Base-by-base conservation (phyloP, 108 stramenopile genomes). In the Pseudonitzschia multiseries region DNA sequence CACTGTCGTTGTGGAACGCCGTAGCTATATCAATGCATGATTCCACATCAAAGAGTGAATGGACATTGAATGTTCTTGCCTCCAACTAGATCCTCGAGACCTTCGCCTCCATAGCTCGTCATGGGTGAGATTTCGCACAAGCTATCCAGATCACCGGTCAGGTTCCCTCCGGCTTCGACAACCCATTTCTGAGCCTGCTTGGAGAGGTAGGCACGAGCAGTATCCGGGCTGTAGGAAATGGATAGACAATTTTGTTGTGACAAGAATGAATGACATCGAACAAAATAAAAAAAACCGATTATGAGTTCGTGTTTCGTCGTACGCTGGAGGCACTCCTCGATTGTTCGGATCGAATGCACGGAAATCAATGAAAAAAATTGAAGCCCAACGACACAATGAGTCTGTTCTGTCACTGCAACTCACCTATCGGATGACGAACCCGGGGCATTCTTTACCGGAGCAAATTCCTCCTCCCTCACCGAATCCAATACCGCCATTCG, bases 401-500 rank as follows among this genome's bases (percentile, higher is more conserved):
- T 56, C 17, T 56, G 10, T 4, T 36, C 6, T 36, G 36, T 0
- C 13, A 24, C 53, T n/a, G 31, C n/a, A 21, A 62, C 61, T 62
- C 15, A 62, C 61, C 61, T 67, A 48, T 95, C 94, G 15, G 85
- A 76, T 0, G 70, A 63, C 15, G 83, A 69, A 0, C 91, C 94
- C 15, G 89, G 86, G 2, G 89, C 86, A 75, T 99, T 98, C 89
- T 99, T 99, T 14, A 99, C 97, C 6, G 98, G 98, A 26, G 97
- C 96, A 74, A 99, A 99, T 81, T 97, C 97, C n/a, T 93, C 89
- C 18, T 79, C 78, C 43, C 99, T 87, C n/a, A 73, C 52, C 0
- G 97, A 94, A 71, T 98, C 98, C 67, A 93, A 74, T 6, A 97
- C 88, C 6, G 91, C 96, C 94, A 98, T 93, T 15, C 68, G 68